phyloP scores from a whole-genome alignment of 78 protist genomes.

The Dictyostelium firmibasis region DNA sequence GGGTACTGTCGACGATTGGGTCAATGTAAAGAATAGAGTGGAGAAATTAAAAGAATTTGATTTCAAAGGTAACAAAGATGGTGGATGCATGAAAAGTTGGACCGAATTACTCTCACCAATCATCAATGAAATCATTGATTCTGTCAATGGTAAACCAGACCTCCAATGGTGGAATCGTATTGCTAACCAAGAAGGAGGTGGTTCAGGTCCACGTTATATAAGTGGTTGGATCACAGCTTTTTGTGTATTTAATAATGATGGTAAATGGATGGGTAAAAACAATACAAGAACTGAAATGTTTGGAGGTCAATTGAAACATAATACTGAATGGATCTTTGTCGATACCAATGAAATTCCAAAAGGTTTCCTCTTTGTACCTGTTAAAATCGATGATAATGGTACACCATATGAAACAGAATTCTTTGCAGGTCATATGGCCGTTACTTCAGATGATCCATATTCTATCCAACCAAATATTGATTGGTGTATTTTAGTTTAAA shows the following conservation, averaged over 20 bases:
- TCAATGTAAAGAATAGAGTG: neutral
- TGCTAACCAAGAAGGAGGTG: conserved; percentile 31
- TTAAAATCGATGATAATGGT: conserved; percentile 35
- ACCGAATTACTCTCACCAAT: conserved; percentile 17
- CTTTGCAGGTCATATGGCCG: conserved; percentile 9
- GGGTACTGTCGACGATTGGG: conserved; percentile 53
- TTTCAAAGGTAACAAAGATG: neutral
- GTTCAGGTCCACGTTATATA: conserved; percentile 53
- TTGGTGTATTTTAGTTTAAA: conserved; percentile 19
- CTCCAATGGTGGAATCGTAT: conserved; percentile 61
- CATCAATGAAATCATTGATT: conserved; percentile 25
- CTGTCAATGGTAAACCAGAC: conserved; percentile 38
- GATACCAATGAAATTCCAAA: neutral
- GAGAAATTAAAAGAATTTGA: conserved; percentile 50
- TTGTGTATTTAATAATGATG: conserved; percentile 46
- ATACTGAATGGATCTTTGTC: neutral
- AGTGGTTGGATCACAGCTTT: conserved; percentile 81
- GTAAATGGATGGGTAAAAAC: conserved; percentile 36
- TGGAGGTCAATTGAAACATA: neutral
- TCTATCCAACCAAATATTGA: conserved; percentile 19
- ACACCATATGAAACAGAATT: neutral
- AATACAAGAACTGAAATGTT: neutral
- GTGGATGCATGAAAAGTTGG: conserved; percentile 37
- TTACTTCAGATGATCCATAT: neutral
- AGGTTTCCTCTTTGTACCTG: neutral